A percentile compares a stretch with the other conserved stretches of the same genome.
These are phyloP conservation scores for Inga laurina DNA, from an alignment of 306 rosid species.

Conservation along the genomic window DNA sequence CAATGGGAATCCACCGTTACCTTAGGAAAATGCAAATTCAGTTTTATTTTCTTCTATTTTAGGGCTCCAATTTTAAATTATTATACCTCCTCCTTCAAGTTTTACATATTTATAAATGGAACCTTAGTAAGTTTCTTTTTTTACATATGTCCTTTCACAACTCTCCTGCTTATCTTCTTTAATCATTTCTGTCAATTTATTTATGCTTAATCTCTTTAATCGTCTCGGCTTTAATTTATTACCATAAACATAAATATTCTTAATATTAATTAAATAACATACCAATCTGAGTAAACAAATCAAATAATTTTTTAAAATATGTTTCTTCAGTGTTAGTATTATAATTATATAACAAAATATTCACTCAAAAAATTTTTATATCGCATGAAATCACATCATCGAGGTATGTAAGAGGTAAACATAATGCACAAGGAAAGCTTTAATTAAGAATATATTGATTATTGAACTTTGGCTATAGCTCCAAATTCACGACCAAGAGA, in stretches of 20 bases:
- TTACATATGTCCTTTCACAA: not conserved
- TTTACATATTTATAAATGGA: not conserved
- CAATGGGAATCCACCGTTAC: not conserved
- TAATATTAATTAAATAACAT: not conserved
- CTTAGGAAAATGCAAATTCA: not conserved
- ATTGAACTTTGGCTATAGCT: not conserved
- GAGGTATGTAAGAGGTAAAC: not conserved
- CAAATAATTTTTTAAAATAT: too few species aligned
- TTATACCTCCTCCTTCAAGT: not conserved
- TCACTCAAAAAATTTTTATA: too few species aligned
- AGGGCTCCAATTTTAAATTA: not conserved
- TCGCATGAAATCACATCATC: not conserved
- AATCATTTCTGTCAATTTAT: not conserved
- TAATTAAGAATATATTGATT: not conserved
- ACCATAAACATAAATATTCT: not conserved
- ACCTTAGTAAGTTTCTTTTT: not conserved
- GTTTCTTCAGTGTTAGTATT: too few species aligned
- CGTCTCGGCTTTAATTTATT: not conserved
- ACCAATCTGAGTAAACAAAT: not conserved
- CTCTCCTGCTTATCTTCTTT: not conserved
- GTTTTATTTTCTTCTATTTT: not conserved
- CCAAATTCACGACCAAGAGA: not conserved
- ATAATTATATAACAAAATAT: not conserved
- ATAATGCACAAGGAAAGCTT: not conserved
- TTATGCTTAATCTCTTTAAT: not conserved